These are phyloP conservation scores for Suillus spraguei DNA, from an alignment of 768 basidiomycete species.

Conservation along the genomic window DNA sequence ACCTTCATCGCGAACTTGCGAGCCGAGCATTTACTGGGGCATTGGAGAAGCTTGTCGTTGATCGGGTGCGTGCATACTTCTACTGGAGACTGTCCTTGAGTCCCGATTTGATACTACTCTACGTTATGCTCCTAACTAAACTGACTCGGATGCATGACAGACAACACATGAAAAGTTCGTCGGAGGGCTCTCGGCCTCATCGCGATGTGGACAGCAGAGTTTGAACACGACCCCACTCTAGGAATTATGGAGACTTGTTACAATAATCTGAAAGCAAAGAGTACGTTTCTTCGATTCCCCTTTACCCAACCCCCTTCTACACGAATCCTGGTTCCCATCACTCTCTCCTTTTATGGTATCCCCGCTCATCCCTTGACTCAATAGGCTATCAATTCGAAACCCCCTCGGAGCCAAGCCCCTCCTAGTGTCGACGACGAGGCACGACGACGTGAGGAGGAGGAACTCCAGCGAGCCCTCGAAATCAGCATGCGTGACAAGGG, in stretches of 20 bases:
- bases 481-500: constrained; percentile 93
- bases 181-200: constrained; percentile 71
- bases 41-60: constrained; percentile 83
- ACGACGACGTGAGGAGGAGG: constrained; percentile 88
- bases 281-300: constrained; percentile 41
- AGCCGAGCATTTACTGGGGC: constrained; percentile 90
- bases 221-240: constrained; percentile 75
- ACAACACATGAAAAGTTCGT: constrained; percentile 91
- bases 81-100: background rate
- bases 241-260: constrained; percentile 93
- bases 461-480: constrained; percentile 89
- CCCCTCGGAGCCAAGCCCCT: constrained; percentile 62
- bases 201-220: constrained; percentile 83
- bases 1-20: constrained; percentile 84
- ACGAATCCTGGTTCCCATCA: background rate
- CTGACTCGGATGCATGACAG: constrained; percentile 41
- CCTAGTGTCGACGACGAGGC: constrained; percentile 77
- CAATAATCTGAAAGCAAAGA: constrained; percentile 78
- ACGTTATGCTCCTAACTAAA: constrained; percentile 4
- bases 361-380: constrained; percentile 18
- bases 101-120: background rate
- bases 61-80: constrained; percentile 61
- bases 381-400: constrained; percentile 74
- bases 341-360: constrained; percentile 1
- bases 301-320: constrained; percentile 1